Percentiles rank a stretch among this genome's conserved stretches.
These are phyloP conservation scores for Termitomyces heimii DNA, from an alignment of 768 basidiomycete genomes.

Conservation along the genomic window DNA sequence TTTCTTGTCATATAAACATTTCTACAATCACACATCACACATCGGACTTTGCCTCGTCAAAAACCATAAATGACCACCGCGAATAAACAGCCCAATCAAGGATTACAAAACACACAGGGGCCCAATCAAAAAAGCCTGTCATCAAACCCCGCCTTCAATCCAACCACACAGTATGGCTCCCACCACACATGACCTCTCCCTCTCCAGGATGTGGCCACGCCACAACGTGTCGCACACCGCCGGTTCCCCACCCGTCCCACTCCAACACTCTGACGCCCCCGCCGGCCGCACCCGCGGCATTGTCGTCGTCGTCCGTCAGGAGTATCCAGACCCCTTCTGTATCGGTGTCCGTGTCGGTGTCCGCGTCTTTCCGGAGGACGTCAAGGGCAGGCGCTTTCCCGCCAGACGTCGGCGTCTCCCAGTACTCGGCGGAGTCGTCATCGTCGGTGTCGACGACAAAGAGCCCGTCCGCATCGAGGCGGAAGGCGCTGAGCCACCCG, in stretches of 20 bases:
- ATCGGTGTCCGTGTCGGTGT: neutral
- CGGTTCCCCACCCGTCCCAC: slow-evolving; percentile 40
- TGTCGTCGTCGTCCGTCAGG: slow-evolving; percentile 47
- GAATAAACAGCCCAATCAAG: too few species aligned
- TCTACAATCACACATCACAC: too few species aligned
- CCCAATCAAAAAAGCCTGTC: too few species aligned
- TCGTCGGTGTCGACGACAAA: neutral
- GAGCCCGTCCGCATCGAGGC: slow-evolving; percentile 27
- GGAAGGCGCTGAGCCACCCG: slow-evolving; percentile 40
- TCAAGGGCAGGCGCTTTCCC: slow-evolving; percentile 51
- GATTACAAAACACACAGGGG: too few species aligned
- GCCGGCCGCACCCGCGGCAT: slow-evolving; percentile 15
- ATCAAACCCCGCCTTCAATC: slow-evolving; percentile 23
- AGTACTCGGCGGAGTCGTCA: slow-evolving; percentile 16
- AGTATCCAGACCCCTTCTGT: slow-evolving; percentile 37
- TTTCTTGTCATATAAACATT: too few species aligned
- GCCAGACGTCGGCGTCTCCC: slow-evolving; percentile 40
- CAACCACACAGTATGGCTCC: slow-evolving; percentile 49
- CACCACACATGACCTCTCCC: slow-evolving; percentile 30
- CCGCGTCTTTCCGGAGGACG: slow-evolving; percentile 24
- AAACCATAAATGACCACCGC: too few species aligned
- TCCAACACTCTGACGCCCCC: slow-evolving; percentile 39
- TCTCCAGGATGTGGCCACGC: slow-evolving; percentile 30
- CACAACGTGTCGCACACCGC: slow-evolving; percentile 33
- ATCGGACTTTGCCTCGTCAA: too few species aligned